Percentiles rank a stretch among this genome's conserved stretches.
These are phyloP conservation scores for Haemoproteus tartakovskyi DNA, from an alignment of 169 alveolate genomes.

Conservation along the genomic window DNA sequence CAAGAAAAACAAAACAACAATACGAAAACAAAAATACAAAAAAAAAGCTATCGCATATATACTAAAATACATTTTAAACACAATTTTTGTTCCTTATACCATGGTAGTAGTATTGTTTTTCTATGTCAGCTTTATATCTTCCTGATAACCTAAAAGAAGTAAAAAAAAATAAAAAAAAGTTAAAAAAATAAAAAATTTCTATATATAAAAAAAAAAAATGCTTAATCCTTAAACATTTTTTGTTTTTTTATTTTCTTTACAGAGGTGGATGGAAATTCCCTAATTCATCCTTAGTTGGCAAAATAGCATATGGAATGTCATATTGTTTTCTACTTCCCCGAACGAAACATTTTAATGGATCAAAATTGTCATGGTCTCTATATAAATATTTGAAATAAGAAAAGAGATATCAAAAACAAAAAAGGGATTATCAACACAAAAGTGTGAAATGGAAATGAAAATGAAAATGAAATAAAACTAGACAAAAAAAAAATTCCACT, in stretches of 20 bases:
- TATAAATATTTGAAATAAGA: too few relatives aligned
- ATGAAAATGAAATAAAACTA: not conserved
- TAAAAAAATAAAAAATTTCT: not conserved
- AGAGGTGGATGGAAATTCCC: constrained; percentile 88
- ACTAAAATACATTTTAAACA: not conserved
- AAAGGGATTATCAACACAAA: too few relatives aligned
- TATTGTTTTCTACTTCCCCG: constrained; percentile 84
- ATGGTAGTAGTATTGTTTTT: constrained; percentile 80
- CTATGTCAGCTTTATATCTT: constrained; percentile 84
- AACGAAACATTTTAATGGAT: constrained; percentile 78
- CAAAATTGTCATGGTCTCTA: constrained; percentile 84
- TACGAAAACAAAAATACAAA: not conserved
- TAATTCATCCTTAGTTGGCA: constrained; percentile 85
- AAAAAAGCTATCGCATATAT: not conserved
- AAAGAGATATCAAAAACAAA: too few relatives aligned
- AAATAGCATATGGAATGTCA: constrained; percentile 77
- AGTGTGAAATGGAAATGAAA: not conserved
- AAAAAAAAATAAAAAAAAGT: constrained; percentile 18
- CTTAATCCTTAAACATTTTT: not conserved
- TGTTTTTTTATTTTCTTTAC: constrained; percentile 28
- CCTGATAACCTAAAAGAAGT: constrained; percentile 67
- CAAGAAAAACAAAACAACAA: not conserved
- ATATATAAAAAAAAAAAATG: not conserved
- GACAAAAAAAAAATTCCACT: too few relatives aligned
- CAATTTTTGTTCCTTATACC: constrained; percentile 61